These are phyloP conservation scores for Tetracladium marchalianum DNA, from an alignment of 495 filamentous ascomycete genomes.

Conservation along the genomic window DNA sequence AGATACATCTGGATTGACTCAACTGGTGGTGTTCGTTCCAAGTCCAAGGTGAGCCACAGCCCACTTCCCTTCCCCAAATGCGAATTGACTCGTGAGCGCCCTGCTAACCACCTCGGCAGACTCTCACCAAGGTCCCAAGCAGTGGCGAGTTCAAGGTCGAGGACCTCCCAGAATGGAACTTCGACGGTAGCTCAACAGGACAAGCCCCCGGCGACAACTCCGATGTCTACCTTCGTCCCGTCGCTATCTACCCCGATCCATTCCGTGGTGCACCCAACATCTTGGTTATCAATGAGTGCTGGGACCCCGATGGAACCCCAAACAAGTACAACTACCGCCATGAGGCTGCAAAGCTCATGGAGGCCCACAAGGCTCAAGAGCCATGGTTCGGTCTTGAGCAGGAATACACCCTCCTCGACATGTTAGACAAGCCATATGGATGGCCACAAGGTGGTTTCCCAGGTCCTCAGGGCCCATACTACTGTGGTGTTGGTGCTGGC, in stretches of 20 bases:
- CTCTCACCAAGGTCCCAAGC: conserved; percentile 55
- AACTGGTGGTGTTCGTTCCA: conserved; percentile 67
- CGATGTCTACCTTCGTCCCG: conserved; percentile 92
- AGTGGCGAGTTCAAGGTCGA: conserved; percentile 43
- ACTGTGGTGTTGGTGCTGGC: conserved; percentile 96
- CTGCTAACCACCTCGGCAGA: conserved; percentile 44
- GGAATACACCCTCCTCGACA: conserved; percentile 89
- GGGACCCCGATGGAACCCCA: conserved; percentile 90
- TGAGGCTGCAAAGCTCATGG: conserved; percentile 80
- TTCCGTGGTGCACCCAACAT: conserved; percentile 80
- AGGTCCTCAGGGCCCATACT: conserved; percentile 95
- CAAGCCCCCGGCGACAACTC: conserved; percentile 96
- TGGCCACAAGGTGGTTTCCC: conserved; percentile 97
- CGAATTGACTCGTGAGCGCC: conserved; percentile 1
- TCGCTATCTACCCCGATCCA: conserved; percentile 84
- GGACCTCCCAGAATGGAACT: conserved; percentile 98
- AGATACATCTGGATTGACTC: conserved; percentile 93
- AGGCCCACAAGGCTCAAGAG: conserved; percentile 67
- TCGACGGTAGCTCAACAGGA: conserved; percentile 90
- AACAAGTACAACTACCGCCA: conserved; percentile 99
- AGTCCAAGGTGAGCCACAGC: conserved; percentile 69
- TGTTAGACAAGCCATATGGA: conserved; percentile 79
- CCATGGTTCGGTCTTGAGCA: conserved; percentile 99
- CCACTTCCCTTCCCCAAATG: conserved; percentile 5
- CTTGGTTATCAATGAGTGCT: conserved; percentile 89